Base-by-base conservation (phyloP, 768 basidiomycete species). In the Lentinula aciculospora region DNA sequence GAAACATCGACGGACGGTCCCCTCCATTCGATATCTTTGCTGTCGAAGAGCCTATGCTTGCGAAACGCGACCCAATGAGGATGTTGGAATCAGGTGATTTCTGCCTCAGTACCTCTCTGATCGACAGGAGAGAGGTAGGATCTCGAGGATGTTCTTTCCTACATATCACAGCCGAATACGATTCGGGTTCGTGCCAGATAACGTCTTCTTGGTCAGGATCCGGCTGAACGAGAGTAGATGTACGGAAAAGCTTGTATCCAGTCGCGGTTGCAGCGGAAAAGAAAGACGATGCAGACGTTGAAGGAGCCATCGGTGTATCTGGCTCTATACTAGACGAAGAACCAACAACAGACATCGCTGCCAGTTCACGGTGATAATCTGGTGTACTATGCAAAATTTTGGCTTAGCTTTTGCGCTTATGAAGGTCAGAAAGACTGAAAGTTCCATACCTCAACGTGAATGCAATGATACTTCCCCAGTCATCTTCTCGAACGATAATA, bases 381-480 rank as follows among this genome's bases (percentile, higher is more conserved):
- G 69, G 44, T 0, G 86, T 82, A 61, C 86, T 89, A 62, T 23
- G 63, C n/a, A 37, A 44, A 21, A 17, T 32, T 53, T 47, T 27
- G 65, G 47, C 25, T 51, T 48, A 29, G n/a, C 13, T 13, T n/a
- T 39, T 19, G 37, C n/a, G 37, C 17, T 39, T 4, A 17, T 6
- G 29, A 44, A 42, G 44, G 55, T 37, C 19, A 60, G 37, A 34
- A 15, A 58, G 39, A 50, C 37, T 9, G 32, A 25, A 32, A 66
- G 21, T n/a, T 3, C n/a, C 72, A 19, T 60, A 86, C 86, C 85
- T 86, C 50, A 89, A 69, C 7, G 86, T 88, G 68, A 86, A 89
- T 5, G 88, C 84, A 61, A 89, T 89, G 48, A 91, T 82, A 66
- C 86, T 89, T 7, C 87, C 86, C 86, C 84, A 86, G 67, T 89